Conservation (phyloP, 495 filamentous ascomycete species). For the Hypomontagnella submonticulosa region DNA sequence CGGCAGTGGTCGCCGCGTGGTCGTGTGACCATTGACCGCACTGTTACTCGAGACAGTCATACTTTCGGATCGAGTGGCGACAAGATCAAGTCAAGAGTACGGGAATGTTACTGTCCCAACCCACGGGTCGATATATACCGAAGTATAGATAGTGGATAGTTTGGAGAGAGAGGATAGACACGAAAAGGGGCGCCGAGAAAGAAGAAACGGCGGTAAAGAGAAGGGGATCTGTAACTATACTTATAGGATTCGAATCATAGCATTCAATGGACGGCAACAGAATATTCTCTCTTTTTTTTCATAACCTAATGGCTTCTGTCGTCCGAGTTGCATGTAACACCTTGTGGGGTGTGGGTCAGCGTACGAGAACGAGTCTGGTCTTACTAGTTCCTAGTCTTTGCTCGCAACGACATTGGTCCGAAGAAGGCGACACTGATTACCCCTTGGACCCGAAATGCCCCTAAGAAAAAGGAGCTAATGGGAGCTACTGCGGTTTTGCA, state of each 20-base stretch:
- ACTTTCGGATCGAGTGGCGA: constrained; percentile 25
- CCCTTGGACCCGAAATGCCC: constrained; percentile 31
- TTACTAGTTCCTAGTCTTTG: constrained; percentile 37
- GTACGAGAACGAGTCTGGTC: constrained; percentile 37
- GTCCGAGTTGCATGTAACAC: constrained; percentile 27
- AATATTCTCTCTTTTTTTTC: constrained; percentile 32
- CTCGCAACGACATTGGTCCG: constrained; percentile 56
- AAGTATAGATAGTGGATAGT: constrained; percentile 25
- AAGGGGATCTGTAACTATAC: constrained; percentile 35
- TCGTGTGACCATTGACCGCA: constrained; percentile 51
- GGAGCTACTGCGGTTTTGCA: constrained; percentile 4
- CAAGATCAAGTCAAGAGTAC: constrained; percentile 16
- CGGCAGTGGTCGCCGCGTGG: constrained; percentile 71
- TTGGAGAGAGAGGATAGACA: constrained; percentile 26
- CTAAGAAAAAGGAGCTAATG: constrained; percentile 35
- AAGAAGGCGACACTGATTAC: constrained; percentile 42
- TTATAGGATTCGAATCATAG: constrained; percentile 35
- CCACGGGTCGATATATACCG: constrained; percentile 33
- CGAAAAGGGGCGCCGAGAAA: constrained; percentile 36
- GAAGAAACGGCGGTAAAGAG: constrained; percentile 20
- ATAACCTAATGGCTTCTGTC: constrained; percentile 53
- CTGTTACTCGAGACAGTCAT: constrained; percentile 54
- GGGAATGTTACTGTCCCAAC: constrained; percentile 19
- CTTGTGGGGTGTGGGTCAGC: constrained; percentile 43
- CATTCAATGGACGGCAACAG: constrained; percentile 19